Percentiles rank a stretch among this genome's conserved stretches.
Evolutionary conservation across 75 land plant species (phyloP).

Genomic region (Pseudotsuga menziesii): DNA sequence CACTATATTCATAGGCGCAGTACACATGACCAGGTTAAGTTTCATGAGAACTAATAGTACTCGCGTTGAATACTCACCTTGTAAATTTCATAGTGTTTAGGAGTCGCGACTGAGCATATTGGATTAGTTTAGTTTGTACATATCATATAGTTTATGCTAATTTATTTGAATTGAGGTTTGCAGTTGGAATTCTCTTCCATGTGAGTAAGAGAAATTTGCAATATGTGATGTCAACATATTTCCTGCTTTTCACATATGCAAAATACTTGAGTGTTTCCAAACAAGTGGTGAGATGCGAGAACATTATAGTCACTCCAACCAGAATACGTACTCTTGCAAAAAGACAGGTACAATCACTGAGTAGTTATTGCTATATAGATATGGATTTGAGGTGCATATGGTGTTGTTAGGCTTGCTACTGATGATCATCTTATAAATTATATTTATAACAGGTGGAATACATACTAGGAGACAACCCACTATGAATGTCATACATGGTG

Average conservation of each 20-base stretch:
- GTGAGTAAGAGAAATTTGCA: constrained; percentile 36
- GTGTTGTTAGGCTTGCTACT: too few relatives aligned
- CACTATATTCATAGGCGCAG: neutral
- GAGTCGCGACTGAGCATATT: too few relatives aligned
- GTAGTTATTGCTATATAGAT: too few relatives aligned
- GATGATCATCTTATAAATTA: neutral
- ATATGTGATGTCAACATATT: constrained; percentile 44
- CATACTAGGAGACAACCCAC: constrained; percentile 79
- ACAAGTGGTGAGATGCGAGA: constrained; percentile 41
- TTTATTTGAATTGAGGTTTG: neutral
- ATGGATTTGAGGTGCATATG: too few relatives aligned
- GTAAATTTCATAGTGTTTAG: too few relatives aligned
- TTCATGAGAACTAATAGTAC: neutral
- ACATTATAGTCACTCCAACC: constrained; percentile 21
- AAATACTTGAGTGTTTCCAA: constrained; percentile 31
- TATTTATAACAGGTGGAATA: constrained; percentile 70
- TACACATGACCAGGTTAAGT: constrained; percentile 18
- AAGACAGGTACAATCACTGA: constrained; percentile 41
- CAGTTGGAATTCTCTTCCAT: constrained; percentile 41
- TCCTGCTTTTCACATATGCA: constrained; percentile 56
- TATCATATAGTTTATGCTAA: too few relatives aligned
- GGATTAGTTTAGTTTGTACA: too few relatives aligned
- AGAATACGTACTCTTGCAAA: constrained; percentile 43
- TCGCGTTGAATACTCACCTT: neutral
- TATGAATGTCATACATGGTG: constrained; percentile 91